phyloP scores from a whole-genome alignment of 2,329 filamentous ascomycete species.

The Fusarium sp. region DNA sequence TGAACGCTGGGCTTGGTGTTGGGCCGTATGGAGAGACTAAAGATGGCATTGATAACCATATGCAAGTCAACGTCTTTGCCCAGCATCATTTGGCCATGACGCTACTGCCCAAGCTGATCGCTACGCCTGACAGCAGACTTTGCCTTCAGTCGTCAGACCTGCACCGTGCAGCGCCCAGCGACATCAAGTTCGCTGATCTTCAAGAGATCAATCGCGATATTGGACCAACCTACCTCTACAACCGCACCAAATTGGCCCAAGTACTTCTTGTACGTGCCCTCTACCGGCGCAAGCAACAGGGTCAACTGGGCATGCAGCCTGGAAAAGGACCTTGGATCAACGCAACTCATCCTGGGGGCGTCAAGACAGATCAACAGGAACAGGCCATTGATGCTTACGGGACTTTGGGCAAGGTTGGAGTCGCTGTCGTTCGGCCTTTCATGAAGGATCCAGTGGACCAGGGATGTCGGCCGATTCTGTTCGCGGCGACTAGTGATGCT shows the following conservation, averaged over 20 bases:
- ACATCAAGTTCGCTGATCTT: not conserved
- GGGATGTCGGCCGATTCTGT: conserved; percentile 10
- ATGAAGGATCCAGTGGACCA: conserved; percentile 11
- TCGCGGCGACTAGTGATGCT: conserved; percentile 5
- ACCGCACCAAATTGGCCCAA: conserved; percentile 3
- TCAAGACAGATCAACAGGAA: conserved; percentile 8
- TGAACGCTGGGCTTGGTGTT: conserved; percentile 10
- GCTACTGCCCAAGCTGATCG: conserved; percentile 3
- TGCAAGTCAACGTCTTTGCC: conserved; percentile 18
- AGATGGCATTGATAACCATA: conserved; percentile 14
- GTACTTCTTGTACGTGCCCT: not conserved
- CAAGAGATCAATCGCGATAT: conserved; percentile 7
- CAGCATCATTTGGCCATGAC: conserved; percentile 21
- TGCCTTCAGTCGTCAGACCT: conserved; percentile 1
- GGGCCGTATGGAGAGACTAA: conserved; percentile 7
- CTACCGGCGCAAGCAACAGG: not conserved
- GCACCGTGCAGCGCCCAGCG: not conserved
- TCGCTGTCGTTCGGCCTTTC: not conserved
- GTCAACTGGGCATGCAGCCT: conserved; percentile 2
- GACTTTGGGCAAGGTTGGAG: conserved; percentile 3
- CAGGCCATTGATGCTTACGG: conserved; percentile 12
- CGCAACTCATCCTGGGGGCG: conserved; percentile 12
- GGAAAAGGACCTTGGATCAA: conserved; percentile 11
- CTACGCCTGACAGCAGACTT: conserved; percentile 4
- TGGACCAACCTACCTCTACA: conserved; percentile 1